Evolutionary conservation across 2,329 filamentous ascomycete genomes (phyloP), one percentile per base, ranked within the genome.

Genomic region (Pseudogymnoascus sp.): DNA sequence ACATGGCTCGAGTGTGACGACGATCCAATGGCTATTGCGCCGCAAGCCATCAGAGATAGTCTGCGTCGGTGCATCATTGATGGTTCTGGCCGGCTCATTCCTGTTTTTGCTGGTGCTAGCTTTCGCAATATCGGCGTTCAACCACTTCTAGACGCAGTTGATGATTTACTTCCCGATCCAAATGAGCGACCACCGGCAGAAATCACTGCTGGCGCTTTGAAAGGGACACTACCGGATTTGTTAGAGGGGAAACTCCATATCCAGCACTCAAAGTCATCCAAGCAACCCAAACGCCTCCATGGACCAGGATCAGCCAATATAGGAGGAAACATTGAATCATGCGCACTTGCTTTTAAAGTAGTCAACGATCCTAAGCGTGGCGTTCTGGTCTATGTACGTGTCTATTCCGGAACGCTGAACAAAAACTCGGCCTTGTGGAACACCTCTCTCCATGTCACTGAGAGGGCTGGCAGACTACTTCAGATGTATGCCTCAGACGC

Each of bases 121-220:
- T 92, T 97, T 75, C 86, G 89, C 43, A 96, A 97, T 67, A 91
- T 97, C 65, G 95, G 95, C 6, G 92, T 97, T 3, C 91, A 97
- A 73, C 91, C 93, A 28, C 80, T 99, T 21, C 83, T 97, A 61
- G 92, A 97, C 73, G 91, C 91, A 38, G 86, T 97, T 11, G 85
- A 91, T 7, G 90, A 97, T 71, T 88, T 97, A 52, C 80, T 97
- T 2, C 95, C 95, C 0, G 90, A 86, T 66, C 95, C 95, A 0
- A 77, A 81, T 1, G 91, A 97, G 71, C 82, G 90, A 16, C 89
- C 91, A 7, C 89, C 93, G 70, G 83, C 91, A 0, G 87, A 92
- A 68, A 84, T 97, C 60, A 89, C 84, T 60, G 78, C 93, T 2
- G 88, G 86, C 0, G 74, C 76, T 38, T 77, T 77, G 41, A 81